Evolutionary conservation across 495 filamentous ascomycete genomes (phyloP).

Genomic region (Neurospora sp.): DNA sequence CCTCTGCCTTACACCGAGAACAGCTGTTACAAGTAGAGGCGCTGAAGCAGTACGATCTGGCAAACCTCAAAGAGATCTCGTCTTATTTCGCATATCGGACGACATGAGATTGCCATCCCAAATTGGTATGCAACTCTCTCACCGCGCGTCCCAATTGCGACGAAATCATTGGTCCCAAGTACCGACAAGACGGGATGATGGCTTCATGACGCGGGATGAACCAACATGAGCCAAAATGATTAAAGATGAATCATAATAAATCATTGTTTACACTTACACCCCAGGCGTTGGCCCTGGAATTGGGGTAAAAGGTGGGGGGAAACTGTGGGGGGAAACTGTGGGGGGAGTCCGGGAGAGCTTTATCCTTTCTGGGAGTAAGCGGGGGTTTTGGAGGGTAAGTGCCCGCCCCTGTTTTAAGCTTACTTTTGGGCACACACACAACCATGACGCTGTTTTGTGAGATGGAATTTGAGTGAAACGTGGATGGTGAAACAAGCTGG

Average conservation of each 20-base stretch:
- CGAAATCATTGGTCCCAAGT: neutral
- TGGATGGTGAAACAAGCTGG: neutral
- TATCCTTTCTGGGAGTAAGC: neutral
- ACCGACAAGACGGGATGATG: neutral
- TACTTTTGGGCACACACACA: too few relatives aligned
- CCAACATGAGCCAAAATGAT: neutral
- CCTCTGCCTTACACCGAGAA: too few relatives aligned
- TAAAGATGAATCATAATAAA: slow-evolving; percentile 16
- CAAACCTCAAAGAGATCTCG: too few relatives aligned
- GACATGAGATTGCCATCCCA: neutral
- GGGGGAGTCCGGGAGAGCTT: neutral
- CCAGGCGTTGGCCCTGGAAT: neutral
- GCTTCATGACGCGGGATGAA: neutral
- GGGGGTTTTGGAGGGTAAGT: too few relatives aligned
- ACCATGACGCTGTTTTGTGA: neutral
- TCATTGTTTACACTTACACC: slow-evolving; percentile 6
- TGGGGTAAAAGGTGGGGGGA: neutral
- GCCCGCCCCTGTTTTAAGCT: neutral
- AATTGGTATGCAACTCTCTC: neutral
- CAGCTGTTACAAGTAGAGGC: too few relatives aligned
- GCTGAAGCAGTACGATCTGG: too few relatives aligned
- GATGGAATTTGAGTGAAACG: neutral
- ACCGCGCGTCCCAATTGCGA: neutral
- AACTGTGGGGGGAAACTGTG: neutral
- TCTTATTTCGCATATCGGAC: too few relatives aligned